These are phyloP conservation scores for Leptographium lundbergii DNA, from an alignment of 2,329 filamentous ascomycete species.

Conservation along the genomic window DNA sequence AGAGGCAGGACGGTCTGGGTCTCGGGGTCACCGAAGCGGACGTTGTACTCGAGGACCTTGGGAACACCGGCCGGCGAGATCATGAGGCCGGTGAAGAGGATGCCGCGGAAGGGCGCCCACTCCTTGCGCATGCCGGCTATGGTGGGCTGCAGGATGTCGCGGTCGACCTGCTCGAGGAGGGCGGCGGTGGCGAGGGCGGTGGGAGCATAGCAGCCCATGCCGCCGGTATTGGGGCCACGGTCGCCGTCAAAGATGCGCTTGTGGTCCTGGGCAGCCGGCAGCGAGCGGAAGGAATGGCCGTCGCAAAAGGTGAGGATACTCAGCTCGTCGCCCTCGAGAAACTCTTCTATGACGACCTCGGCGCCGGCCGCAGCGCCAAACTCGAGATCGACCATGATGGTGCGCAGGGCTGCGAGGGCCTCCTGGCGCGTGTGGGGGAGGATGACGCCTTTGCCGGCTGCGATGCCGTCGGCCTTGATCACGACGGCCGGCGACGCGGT, in stretches of 20 bases:
- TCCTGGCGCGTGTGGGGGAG: slow-evolving; percentile 73
- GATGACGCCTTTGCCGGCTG: slow-evolving; percentile 91
- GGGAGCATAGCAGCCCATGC: slow-evolving; percentile 96
- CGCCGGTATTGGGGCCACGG: slow-evolving; percentile 83
- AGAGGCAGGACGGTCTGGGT: slow-evolving; percentile 77
- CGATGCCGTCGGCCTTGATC: slow-evolving; percentile 82
- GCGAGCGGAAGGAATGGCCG: slow-evolving; percentile 67
- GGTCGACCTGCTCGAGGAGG: slow-evolving; percentile 66
- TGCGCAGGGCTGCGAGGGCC: slow-evolving; percentile 65
- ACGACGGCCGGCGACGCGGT: slow-evolving; percentile 61
- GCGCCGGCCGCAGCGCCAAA: slow-evolving; percentile 71
- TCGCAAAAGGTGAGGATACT: slow-evolving; percentile 88
- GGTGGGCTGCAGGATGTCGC: slow-evolving; percentile 76
- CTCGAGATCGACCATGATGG: slow-evolving; percentile 81
- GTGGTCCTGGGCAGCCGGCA: slow-evolving; percentile 92
- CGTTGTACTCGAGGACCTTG: slow-evolving; percentile 84
- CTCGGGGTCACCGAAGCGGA: slow-evolving; percentile 85
- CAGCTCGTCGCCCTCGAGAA: slow-evolving; percentile 79
- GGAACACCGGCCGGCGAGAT: slow-evolving; percentile 63
- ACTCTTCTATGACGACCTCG: slow-evolving; percentile 93
- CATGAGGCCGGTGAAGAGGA: slow-evolving; percentile 87
- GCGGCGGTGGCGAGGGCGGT: slow-evolving; percentile 65
- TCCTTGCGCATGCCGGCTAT: slow-evolving; percentile 80
- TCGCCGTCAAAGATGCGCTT: slow-evolving; percentile 90
- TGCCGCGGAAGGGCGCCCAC: slow-evolving; percentile 57